A percentile compares a stretch with the other conserved stretches of the same genome.
Evolutionary conservation across 805 yeast species (phyloP).

Genomic region (Kregervanrija delftensis): DNA sequence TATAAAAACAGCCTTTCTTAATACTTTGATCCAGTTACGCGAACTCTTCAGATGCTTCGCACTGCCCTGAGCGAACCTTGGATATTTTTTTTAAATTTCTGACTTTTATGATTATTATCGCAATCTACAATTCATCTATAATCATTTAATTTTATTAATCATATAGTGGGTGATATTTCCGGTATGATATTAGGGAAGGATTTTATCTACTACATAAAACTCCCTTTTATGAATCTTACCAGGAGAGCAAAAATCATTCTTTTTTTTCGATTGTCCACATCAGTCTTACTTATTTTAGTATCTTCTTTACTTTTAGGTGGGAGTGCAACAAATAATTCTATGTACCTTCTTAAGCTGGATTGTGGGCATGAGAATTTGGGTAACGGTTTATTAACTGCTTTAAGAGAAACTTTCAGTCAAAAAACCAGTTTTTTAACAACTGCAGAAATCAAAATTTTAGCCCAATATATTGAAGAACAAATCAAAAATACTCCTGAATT

Average conservation of each 20-base stretch:
- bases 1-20: too few species aligned
- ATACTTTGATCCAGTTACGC: too few species aligned
- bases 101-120: too few species aligned
- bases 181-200: background rate
- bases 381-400: slow-evolving; percentile 41
- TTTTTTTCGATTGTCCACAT: slow-evolving; percentile 10
- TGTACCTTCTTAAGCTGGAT: slow-evolving; percentile 28
- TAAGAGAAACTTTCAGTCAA: slow-evolving; percentile 23
- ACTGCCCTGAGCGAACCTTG: too few species aligned
- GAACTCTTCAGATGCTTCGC: too few species aligned
- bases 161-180: too few species aligned
- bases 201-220: background rate
- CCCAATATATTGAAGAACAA: slow-evolving; percentile 38
- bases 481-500: slow-evolving; percentile 45
- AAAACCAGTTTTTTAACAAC: slow-evolving; percentile 34
- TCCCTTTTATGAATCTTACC: slow-evolving; percentile 23
- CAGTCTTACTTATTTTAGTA: slow-evolving; percentile 1
- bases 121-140: too few species aligned
- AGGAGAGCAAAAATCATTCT: slow-evolving; percentile 21
- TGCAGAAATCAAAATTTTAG: slow-evolving; percentile 39
- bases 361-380: slow-evolving; percentile 49
- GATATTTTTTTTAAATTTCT: too few species aligned
- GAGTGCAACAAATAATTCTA: background rate
- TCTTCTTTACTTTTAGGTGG: slow-evolving; percentile 1
- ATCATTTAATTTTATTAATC: too few species aligned